Evolutionary conservation across 139 green algal genomes (phyloP), one percentile per base, ranked within the genome.

Genomic region (Axilococcus clingmanii): DNA sequence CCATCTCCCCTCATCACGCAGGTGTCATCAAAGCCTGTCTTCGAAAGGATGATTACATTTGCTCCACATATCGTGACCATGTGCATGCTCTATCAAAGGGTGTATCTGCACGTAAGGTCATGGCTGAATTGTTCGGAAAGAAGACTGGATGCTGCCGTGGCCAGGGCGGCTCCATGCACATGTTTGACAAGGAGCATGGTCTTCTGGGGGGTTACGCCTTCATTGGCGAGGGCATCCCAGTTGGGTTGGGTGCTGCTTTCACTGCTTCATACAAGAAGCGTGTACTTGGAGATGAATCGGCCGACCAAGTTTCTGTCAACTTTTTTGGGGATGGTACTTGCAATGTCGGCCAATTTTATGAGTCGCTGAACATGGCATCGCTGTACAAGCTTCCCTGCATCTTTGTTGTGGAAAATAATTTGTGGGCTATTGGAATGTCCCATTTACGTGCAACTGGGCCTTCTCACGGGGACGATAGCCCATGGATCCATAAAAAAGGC

Each of bases 371-470:
- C 79, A 98, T 98, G 91, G 91, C 91, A 1, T 65, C 76, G 4
- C 76, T 95, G 23, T 96, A 96, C 80, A 96, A 96, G 77, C 87
- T 98, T 61, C 91, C 91, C 29, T 82, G 87, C 78, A 93, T 98
- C 52, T 98, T 98, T 51, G 91, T 97, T 42, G 91, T 97, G 46
- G 91, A 98, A 76, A 98, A 98, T 80, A 98, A 98, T 78, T 71
- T 83, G 66, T 95, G 91, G 91, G 91, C 91, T 51, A 98, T 98
- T 59, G 91, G 91, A 71, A 98, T 98, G 91, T 78, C 65, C 62
- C 89, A 97, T 73, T 35, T 65, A 20, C 67, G 89, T 17, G 82
- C 89, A 55, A 97, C 89, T 16, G 66, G 62, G 9, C 60, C 54
- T 42, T 72, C 79, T 22, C 14, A 67, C 9, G 81, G 72, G 15